Evolutionary conservation across 257 asterid species (phyloP).

Genomic region (Przewalskia tangutica): DNA sequence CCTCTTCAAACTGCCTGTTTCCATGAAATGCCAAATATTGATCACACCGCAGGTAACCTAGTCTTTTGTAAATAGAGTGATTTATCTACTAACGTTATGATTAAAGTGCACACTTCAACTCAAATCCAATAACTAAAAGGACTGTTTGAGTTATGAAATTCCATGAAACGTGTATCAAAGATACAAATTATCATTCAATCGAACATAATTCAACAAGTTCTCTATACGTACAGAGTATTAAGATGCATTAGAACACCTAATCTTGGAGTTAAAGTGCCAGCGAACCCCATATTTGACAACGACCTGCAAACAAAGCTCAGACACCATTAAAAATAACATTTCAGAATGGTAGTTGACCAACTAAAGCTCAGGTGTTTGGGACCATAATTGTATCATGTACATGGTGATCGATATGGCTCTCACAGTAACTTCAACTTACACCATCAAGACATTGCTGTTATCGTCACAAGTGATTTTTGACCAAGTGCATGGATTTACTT

Average conservation of each 20-base stretch:
- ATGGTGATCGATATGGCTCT: not conserved
- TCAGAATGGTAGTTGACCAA: not conserved
- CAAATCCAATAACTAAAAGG: not conserved
- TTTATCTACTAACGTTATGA: not conserved
- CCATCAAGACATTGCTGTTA: conserved; percentile 40
- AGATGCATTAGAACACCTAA: conserved; percentile 54
- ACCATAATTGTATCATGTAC: not conserved
- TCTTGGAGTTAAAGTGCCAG: conserved; percentile 71
- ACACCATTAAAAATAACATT: conserved; percentile 5
- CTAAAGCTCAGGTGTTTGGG: not conserved
- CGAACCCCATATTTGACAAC: conserved; percentile 78
- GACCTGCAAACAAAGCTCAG: conserved; percentile 41
- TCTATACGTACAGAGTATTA: conserved; percentile 57
- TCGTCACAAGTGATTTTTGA: conserved; percentile 62
- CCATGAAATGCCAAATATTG: not conserved
- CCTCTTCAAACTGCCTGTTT: not conserved
- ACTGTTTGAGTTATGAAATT: not conserved
- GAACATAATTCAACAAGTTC: conserved; percentile 5
- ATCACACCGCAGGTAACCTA: not conserved
- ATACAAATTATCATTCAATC: not conserved
- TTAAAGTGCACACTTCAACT: not conserved
- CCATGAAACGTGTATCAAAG: not conserved
- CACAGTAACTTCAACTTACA: conserved; percentile 37
- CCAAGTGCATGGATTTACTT: conserved; percentile 94
- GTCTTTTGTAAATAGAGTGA: not conserved